Evolutionary conservation across 73 alveolate genomes (phyloP).

Genomic region (Stentor roeselii): DNA sequence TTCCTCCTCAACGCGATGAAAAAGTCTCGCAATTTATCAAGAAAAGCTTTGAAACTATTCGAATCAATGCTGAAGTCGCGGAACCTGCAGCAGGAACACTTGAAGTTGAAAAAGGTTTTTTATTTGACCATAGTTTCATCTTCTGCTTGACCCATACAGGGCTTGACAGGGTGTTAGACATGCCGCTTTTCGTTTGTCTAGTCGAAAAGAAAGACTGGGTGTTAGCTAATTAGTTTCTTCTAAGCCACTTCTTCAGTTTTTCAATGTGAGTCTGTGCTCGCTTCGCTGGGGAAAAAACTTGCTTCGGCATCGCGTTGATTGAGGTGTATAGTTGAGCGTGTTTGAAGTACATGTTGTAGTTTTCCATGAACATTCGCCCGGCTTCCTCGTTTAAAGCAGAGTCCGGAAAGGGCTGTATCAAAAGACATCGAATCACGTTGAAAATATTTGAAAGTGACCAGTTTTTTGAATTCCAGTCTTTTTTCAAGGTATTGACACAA

Average conservation of each 20-base stretch:
- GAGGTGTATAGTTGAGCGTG: slow-evolving; percentile 87
- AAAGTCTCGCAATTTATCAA: background rate
- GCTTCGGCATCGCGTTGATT: slow-evolving; percentile 75
- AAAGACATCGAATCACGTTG: slow-evolving; percentile 96
- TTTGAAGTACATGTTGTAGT: slow-evolving; percentile 90
- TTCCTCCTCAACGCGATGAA: slow-evolving; percentile 23
- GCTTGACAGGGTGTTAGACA: background rate
- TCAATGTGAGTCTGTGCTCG: slow-evolving; percentile 9
- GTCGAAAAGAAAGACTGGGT: slow-evolving; percentile 22
- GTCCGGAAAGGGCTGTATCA: slow-evolving; percentile 99
- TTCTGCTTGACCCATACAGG: background rate
- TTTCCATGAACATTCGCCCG: slow-evolving; percentile 98
- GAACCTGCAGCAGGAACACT: slow-evolving; percentile 7
- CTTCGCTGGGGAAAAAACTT: background rate
- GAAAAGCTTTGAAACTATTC: background rate
- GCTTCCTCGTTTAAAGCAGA: slow-evolving; percentile 99
- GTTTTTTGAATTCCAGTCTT: slow-evolving; percentile 93
- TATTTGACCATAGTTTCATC: background rate
- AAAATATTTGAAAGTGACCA: slow-evolving; percentile 92
- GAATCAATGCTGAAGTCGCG: background rate
- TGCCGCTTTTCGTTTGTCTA: slow-evolving; percentile 8
- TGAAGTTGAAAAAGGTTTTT: background rate
- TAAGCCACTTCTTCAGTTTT: slow-evolving; percentile 2
- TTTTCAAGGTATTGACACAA: slow-evolving; percentile 93
- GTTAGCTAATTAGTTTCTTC: background rate